Evolutionary conservation across 257 asterid species (phyloP).

Genomic region (Solanum neorickii): DNA sequence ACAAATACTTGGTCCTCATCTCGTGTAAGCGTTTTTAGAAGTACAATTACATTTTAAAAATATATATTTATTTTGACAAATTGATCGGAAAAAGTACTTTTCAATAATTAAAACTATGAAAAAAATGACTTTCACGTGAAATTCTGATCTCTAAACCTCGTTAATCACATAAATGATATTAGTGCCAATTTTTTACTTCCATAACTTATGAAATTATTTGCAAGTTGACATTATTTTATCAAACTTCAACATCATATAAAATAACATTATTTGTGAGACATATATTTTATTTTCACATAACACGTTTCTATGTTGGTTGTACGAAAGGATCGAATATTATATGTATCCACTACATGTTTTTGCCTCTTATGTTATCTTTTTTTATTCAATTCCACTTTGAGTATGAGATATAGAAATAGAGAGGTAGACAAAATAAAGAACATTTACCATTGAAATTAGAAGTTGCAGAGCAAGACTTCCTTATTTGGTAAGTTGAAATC

Average conservation of each 20-base stretch:
- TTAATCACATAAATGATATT: background rate
- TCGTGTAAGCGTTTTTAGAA: background rate
- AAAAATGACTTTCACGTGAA: background rate
- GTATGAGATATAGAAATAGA: background rate
- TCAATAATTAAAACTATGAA: background rate
- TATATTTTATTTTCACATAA: background rate
- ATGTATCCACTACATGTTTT: background rate
- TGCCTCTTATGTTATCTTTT: background rate
- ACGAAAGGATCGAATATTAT: background rate
- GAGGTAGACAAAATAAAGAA: background rate
- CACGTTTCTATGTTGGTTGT: background rate
- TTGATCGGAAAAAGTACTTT: background rate
- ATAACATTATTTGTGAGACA: background rate
- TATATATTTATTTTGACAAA: background rate
- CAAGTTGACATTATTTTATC: background rate
- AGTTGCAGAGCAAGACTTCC: conserved; percentile 5
- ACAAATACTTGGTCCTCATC: background rate
- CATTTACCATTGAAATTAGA: background rate
- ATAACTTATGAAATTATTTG: background rate
- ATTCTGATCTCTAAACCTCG: background rate
- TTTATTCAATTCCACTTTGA: background rate
- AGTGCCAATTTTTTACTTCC: background rate
- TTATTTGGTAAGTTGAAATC: conserved; percentile 15
- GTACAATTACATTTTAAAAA: background rate
- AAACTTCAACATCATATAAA: background rate